Evolutionary conservation across 2,329 filamentous ascomycete genomes (phyloP).

Genomic region (Colletotrichum acutatum): DNA sequence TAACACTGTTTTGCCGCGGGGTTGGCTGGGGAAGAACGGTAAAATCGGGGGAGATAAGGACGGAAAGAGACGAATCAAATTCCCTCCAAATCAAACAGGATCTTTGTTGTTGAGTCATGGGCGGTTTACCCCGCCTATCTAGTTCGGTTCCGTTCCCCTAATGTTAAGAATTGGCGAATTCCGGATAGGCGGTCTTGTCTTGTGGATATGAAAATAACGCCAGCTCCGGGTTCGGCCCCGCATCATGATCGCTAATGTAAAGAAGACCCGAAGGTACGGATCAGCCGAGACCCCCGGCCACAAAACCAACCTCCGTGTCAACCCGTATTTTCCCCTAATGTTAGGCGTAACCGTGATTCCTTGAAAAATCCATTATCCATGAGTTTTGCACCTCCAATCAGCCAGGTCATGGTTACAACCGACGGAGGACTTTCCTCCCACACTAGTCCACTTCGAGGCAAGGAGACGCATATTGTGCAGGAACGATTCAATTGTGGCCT

Average conservation of each 20-base stretch:
- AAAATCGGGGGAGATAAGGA: slow-evolving; percentile 23
- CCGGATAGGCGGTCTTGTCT: not conserved
- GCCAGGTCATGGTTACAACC: not conserved
- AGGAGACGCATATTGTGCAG: not conserved
- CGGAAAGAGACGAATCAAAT: slow-evolving; percentile 5
- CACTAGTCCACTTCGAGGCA: slow-evolving; percentile 2
- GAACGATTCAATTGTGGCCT: too few species aligned
- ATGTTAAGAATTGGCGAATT: slow-evolving; percentile 29
- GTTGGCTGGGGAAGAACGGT: not conserved
- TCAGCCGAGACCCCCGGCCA: not conserved
- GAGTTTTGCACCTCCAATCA: not conserved
- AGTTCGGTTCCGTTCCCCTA: slow-evolving; percentile 2
- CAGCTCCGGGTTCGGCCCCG: slow-evolving; percentile 10
- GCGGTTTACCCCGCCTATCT: slow-evolving; percentile 1
- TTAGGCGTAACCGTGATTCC: slow-evolving; percentile 4
- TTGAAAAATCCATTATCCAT: not conserved
- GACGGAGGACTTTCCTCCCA: not conserved
- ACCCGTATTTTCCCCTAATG: not conserved
- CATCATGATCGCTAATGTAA: slow-evolving; percentile 27
- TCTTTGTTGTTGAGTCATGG: slow-evolving; percentile 11
- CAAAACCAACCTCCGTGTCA: not conserved
- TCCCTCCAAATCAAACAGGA: not conserved
- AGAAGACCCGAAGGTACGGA: slow-evolving; percentile 24
- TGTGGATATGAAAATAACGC: not conserved
- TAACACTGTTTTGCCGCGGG: not conserved